phyloP scores from a whole-genome alignment of 1,284 basidiomycete species.

The Ganoderma lucidum region DNA sequence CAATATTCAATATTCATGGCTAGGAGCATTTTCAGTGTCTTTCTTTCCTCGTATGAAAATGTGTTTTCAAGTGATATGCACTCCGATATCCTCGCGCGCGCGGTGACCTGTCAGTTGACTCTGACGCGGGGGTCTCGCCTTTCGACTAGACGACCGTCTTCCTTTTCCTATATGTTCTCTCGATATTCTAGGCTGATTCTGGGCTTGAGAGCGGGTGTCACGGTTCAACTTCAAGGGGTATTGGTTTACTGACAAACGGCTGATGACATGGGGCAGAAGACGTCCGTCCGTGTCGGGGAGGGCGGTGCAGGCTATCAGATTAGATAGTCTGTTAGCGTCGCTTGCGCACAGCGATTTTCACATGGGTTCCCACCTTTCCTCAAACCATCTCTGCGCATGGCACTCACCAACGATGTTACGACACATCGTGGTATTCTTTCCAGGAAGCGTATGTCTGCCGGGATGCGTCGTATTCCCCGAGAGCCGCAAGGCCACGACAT shows the following conservation, averaged over 20 bases:
- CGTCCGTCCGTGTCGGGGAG: not conserved
- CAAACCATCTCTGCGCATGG: not conserved
- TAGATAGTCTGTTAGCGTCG: not conserved
- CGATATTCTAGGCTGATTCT: not conserved
- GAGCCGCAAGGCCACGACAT: not conserved
- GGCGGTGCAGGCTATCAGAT: not conserved
- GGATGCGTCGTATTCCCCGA: not conserved
- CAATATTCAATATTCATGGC: no score
- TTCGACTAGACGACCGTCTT: no score
- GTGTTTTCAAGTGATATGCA: no score
- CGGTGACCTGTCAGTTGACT: no score
- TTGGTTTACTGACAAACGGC: not conserved
- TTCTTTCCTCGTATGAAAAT: no score
- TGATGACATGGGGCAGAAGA: not conserved
- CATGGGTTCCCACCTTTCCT: not conserved
- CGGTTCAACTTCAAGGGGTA: not conserved
- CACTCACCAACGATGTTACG: not conserved
- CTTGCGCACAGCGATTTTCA: not conserved
- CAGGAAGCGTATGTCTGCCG: not conserved
- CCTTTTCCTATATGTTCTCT: not conserved
- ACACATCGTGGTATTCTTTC: not conserved
- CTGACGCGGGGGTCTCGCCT: no score
- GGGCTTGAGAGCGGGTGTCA: not conserved
- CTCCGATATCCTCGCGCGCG: no score
- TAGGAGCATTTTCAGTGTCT: no score